These are phyloP conservation scores for Chaetoceros tenuissimus DNA, from an alignment of 108 stramenopile species.

Conservation along the genomic window DNA sequence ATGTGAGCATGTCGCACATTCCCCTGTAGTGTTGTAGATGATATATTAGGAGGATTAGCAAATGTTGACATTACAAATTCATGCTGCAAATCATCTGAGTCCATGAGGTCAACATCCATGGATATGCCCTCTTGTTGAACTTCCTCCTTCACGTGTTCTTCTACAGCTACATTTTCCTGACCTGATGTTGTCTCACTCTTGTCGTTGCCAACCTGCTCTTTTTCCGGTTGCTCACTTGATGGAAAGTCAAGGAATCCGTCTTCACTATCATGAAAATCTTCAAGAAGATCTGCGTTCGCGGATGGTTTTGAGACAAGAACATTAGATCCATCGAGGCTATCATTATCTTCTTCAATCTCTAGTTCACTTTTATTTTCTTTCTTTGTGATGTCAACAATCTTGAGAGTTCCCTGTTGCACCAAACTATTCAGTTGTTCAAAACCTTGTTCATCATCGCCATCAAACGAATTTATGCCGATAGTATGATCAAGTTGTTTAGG, in stretches of 20 bases:
- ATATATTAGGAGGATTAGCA: conserved; percentile 34
- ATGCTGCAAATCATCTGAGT: not conserved
- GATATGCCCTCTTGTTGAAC: conserved; percentile 11
- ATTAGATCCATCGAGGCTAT: not conserved
- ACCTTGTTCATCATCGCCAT: conserved; percentile 6
- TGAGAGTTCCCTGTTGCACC: conserved; percentile 39
- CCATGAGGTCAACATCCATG: conserved; percentile 4
- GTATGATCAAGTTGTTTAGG: conserved; percentile 77
- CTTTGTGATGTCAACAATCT: conserved; percentile 84
- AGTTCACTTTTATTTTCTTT: conserved; percentile 56
- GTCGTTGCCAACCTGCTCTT: conserved; percentile 1
- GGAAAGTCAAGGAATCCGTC: conserved; percentile 1
- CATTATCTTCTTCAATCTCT: conserved; percentile 14
- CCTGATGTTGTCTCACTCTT: too few species aligned
- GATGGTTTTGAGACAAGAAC: not conserved
- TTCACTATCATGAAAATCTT: not conserved
- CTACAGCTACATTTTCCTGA: conserved; percentile 12
- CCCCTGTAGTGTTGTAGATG: conserved; percentile 26
- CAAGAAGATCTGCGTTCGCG: not conserved
- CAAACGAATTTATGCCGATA: not conserved
- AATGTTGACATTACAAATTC: conserved; percentile 55
- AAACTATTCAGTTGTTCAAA: conserved; percentile 45
- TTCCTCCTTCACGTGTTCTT: too few species aligned
- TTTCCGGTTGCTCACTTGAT: conserved; percentile 15
- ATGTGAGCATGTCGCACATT: too few species aligned